Conservation (phyloP, 2,329 filamentous ascomycete species). For the Colletotrichum euphorbiae region DNA sequence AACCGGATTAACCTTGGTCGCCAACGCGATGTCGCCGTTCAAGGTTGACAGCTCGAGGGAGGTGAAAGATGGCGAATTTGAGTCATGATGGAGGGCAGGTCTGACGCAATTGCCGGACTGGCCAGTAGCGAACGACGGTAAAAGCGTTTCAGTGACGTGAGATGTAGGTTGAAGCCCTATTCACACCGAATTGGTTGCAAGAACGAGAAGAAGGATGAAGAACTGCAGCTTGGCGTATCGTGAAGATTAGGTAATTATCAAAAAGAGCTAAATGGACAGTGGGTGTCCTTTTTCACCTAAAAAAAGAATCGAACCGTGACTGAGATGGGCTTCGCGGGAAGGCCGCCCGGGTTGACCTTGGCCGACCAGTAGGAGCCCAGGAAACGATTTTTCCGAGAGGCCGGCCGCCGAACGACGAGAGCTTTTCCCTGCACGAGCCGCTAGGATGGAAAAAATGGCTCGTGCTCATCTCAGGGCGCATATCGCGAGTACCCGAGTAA, state of each 20-base stretch:
- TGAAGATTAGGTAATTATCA: slow-evolving; percentile 25
- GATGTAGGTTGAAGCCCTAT: not conserved
- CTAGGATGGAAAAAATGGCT: not conserved
- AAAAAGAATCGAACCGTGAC: slow-evolving; percentile 9
- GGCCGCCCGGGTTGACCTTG: slow-evolving; percentile 33
- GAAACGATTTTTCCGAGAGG: slow-evolving; percentile 31
- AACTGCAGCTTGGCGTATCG: not conserved
- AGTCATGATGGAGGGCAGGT: slow-evolving; percentile 36
- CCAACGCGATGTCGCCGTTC: not conserved
- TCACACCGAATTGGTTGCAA: not conserved
- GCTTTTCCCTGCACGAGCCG: slow-evolving; percentile 1
- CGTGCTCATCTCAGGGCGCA: slow-evolving; percentile 8
- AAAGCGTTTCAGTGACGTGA: slow-evolving; percentile 36
- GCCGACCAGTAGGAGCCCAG: slow-evolving; percentile 1
- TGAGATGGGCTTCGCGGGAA: not conserved
- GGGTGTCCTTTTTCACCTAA: not conserved
- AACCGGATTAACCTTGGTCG: not conserved
- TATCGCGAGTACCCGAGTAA: slow-evolving; percentile 40
- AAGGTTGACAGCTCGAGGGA: not conserved
- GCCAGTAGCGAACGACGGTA: not conserved
- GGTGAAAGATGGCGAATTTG: slow-evolving; percentile 1
- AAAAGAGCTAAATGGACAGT: slow-evolving; percentile 33
- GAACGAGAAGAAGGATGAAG: not conserved
- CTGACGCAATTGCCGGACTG: slow-evolving; percentile 26
- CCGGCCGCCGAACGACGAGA: slow-evolving; percentile 13